phyloP scores from a whole-genome alignment of 1,284 basidiomycete genomes.

The Vanrija humicola region DNA sequence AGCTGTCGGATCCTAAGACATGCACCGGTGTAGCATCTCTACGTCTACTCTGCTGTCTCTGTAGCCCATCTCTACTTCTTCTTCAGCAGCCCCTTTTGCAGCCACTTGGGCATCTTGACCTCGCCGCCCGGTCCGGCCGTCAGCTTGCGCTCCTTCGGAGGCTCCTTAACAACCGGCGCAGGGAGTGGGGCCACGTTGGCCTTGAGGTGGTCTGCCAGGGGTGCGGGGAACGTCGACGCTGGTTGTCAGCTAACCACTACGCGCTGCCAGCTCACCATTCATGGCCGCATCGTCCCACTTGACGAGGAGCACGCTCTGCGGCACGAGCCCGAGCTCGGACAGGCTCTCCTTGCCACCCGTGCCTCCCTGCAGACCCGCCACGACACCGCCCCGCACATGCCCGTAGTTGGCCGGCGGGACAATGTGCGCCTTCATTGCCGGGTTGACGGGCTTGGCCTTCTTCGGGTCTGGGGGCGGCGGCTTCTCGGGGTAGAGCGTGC shows the following conservation, averaged over 20 bases:
- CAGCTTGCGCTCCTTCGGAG: slow-evolving; percentile 37
- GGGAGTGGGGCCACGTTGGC: slow-evolving; percentile 41
- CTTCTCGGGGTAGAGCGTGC: slow-evolving; percentile 41
- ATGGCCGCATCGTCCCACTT: slow-evolving; percentile 43
- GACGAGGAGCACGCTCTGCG: slow-evolving; percentile 46
- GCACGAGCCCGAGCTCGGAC: slow-evolving; percentile 42
- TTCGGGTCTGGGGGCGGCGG: slow-evolving; percentile 21
- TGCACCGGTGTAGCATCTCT: background rate
- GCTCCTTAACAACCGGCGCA: slow-evolving; percentile 14
- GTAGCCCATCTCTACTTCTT: slow-evolving; percentile 25
- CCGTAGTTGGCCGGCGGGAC: slow-evolving; percentile 39
- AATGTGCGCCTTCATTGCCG: slow-evolving; percentile 23
- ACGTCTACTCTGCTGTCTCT: background rate
- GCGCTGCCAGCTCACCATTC: slow-evolving; percentile 36
- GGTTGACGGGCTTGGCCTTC: slow-evolving; percentile 18
- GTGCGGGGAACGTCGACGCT: slow-evolving; percentile 39
- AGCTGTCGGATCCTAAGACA: background rate
- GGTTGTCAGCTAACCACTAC: background rate
- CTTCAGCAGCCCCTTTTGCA: slow-evolving; percentile 48
- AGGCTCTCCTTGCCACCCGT: slow-evolving; percentile 41
- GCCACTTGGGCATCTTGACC: slow-evolving; percentile 15
- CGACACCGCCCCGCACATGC: slow-evolving; percentile 21
- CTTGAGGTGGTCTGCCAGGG: slow-evolving; percentile 37
- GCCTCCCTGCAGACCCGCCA: slow-evolving; percentile 30
- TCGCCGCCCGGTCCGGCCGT: slow-evolving; percentile 29